Percentiles rank a stretch among this genome's conserved stretches.
phyloP scores from a whole-genome alignment of 2,329 filamentous ascomycete species.

The Dactylellina cionopaga region DNA sequence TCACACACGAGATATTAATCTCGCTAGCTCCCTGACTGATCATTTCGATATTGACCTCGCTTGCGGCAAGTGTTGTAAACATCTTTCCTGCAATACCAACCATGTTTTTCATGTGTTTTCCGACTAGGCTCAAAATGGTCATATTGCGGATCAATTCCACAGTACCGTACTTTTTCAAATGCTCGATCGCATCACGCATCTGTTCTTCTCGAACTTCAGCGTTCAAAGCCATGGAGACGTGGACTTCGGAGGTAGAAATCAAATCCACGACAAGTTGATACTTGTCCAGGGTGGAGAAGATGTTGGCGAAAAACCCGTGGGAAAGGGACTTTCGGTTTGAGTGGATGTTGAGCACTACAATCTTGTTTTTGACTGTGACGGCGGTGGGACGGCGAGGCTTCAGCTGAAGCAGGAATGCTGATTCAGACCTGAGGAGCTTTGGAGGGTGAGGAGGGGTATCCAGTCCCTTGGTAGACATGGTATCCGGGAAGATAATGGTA shows the following conservation, averaged over 20 bases:
- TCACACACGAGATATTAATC: conserved; percentile 99
- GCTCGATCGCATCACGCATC: conserved; percentile 72
- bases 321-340: conserved; percentile 96
- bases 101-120: conserved; percentile 98
- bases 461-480: conserved; percentile 64
- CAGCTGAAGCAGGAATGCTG: conserved; percentile 52
- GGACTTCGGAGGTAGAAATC: conserved; percentile 95
- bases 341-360: conserved; percentile 96
- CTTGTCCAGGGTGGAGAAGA: conserved; percentile 89
- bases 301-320: conserved; percentile 92
- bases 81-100: conserved; percentile 90
- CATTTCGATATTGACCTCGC: conserved; percentile 98
- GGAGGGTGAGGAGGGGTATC: conserved; percentile 59
- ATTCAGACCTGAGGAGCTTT: conserved; percentile 52
- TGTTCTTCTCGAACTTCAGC: conserved; percentile 76
- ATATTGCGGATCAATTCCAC: conserved; percentile 91
- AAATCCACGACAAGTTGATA: conserved; percentile 91
- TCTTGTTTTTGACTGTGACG: conserved; percentile 96
- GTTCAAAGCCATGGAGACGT: conserved; percentile 96
- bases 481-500: conserved; percentile 84
- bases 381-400: conserved; percentile 80
- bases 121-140: conserved; percentile 94
- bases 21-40: conserved; percentile 98
- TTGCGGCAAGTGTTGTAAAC: conserved; percentile 92
- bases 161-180: conserved; percentile 82